Conservation (phyloP, 441 rosid genomes). For the Gossypium lobatum region DNA sequence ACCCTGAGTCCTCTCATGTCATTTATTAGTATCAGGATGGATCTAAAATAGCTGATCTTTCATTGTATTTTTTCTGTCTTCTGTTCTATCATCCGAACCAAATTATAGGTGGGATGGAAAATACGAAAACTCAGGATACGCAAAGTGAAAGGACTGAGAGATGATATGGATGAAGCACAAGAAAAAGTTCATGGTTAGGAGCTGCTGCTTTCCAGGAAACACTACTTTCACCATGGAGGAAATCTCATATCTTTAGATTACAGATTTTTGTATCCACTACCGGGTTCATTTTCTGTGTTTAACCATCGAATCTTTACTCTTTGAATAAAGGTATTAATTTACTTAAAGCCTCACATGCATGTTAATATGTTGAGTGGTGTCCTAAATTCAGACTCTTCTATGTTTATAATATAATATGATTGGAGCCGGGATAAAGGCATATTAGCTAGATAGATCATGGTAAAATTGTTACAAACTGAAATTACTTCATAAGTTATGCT, state of each 20-base stretch:
- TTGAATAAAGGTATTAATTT: not conserved
- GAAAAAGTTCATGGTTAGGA: not conserved
- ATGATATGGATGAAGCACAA: conserved; percentile 8
- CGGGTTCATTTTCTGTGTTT: not conserved
- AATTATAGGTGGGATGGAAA: conserved; percentile 77
- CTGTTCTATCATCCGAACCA: not conserved
- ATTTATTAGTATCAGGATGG: not conserved
- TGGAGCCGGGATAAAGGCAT: not conserved
- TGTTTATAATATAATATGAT: not conserved
- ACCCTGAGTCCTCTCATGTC: not conserved
- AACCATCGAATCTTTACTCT: not conserved
- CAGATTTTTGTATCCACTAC: not conserved
- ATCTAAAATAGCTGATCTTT: not conserved
- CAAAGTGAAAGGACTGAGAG: conserved; percentile 16
- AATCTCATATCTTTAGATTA: not conserved
- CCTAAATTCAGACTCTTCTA: not conserved
- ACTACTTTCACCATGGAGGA: not conserved
- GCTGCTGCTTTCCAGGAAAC: not conserved
- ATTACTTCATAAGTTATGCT: not conserved
- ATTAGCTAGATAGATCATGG: not conserved
- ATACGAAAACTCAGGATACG: conserved; percentile 47
- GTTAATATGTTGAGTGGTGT: not conserved
- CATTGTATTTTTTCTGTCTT: not conserved
- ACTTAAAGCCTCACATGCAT: not conserved
- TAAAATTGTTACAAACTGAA: not conserved